A percentile compares a stretch with the other conserved stretches of the same genome.
These are phyloP conservation scores for Mycena citricolor DNA, from an alignment of 1,284 basidiomycete genomes.

Conservation along the genomic window DNA sequence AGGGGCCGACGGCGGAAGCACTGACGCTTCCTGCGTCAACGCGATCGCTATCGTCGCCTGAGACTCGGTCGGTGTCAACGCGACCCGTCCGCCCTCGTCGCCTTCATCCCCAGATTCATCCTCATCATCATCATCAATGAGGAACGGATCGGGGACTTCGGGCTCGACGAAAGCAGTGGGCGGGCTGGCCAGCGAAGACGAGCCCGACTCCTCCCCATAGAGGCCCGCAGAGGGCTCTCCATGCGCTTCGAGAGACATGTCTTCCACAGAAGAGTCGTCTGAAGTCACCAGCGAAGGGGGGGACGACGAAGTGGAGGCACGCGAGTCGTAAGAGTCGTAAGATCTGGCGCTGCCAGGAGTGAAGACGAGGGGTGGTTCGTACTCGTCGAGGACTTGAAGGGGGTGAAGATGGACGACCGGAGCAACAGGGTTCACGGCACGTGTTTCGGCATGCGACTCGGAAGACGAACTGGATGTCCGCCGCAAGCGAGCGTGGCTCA, in stretches of 20 bases:
- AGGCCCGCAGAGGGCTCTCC: slow-evolving; percentile 1
- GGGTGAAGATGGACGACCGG: slow-evolving; percentile 25
- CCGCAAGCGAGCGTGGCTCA: too few species aligned
- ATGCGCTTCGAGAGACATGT: background rate
- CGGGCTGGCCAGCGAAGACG: slow-evolving; percentile 25
- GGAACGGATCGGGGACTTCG: slow-evolving; percentile 57
- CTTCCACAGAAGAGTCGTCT: background rate
- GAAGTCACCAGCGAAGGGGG: slow-evolving; percentile 1
- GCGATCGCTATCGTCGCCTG: slow-evolving; percentile 33
- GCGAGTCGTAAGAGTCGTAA: too few species aligned
- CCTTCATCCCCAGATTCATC: slow-evolving; percentile 34
- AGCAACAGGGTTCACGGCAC: slow-evolving; percentile 25
- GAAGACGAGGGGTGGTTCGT: slow-evolving; percentile 15
- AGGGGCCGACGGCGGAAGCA: slow-evolving; percentile 33
- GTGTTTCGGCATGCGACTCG: background rate
- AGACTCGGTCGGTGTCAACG: slow-evolving; percentile 31
- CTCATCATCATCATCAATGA: slow-evolving; percentile 48
- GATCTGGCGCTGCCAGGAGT: slow-evolving; percentile 14
- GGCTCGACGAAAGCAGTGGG: slow-evolving; percentile 39
- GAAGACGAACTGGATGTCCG: background rate
- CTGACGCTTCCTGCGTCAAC: slow-evolving; percentile 40
- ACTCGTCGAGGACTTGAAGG: slow-evolving; percentile 23
- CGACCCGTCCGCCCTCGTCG: too few species aligned
- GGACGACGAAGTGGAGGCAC: slow-evolving; percentile 10
- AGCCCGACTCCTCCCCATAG: slow-evolving; percentile 1